Percentiles rank a stretch among this genome's conserved stretches.
Evolutionary conservation across 148 eudicot genomes (phyloP).

Genomic region (Rheum nobile): DNA sequence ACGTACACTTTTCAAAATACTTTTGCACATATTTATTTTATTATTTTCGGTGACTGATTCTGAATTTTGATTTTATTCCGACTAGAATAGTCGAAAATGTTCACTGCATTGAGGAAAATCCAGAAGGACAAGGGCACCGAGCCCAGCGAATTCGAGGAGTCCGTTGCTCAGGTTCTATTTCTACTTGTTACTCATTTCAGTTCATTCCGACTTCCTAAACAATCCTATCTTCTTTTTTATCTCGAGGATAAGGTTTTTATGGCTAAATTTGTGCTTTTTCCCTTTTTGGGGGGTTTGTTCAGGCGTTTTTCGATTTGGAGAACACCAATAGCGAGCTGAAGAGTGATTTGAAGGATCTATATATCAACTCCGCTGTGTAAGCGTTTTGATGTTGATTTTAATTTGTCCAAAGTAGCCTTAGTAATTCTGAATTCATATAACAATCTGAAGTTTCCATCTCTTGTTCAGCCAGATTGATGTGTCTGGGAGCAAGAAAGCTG

Average conservation of each 20-base stretch:
- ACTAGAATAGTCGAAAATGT: background rate
- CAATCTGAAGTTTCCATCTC: background rate
- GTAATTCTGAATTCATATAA: background rate
- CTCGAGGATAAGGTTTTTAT: too few relatives aligned
- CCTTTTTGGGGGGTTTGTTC: background rate
- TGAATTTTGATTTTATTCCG: too few relatives aligned
- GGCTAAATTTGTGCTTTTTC: background rate
- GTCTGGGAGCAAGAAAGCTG: background rate
- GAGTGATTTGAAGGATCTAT: constrained; percentile 6
- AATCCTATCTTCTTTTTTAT: background rate
- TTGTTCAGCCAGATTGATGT: constrained; percentile 1
- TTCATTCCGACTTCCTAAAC: background rate
- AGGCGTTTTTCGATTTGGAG: constrained; percentile 5
- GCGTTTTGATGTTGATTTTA: background rate
- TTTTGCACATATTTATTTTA: too few relatives aligned
- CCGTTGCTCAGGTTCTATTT: background rate
- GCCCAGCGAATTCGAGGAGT: constrained; percentile 1
- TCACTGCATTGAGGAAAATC: constrained; percentile 6
- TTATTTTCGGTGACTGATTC: background rate
- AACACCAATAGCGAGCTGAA: constrained; percentile 5
- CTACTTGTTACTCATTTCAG: background rate
- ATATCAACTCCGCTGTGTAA: constrained; percentile 6
- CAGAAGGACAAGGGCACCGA: background rate
- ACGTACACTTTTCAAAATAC: too few relatives aligned
- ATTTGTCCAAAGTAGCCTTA: too few relatives aligned